Evolutionary conservation across 2,329 filamentous ascomycete species (phyloP).

Genomic region (Aspergillus phoenicis): DNA sequence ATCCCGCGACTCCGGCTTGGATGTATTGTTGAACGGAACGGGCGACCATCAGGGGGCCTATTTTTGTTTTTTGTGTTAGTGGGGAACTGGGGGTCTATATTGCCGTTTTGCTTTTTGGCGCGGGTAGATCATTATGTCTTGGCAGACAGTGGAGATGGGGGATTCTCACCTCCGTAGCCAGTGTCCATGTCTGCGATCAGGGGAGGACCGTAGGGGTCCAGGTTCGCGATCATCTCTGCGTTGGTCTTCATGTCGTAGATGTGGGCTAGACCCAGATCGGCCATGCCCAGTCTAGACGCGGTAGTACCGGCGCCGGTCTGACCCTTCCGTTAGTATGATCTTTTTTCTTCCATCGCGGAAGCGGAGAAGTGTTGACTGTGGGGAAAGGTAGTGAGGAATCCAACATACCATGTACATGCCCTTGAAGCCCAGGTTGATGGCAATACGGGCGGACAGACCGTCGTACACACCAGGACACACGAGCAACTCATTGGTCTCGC

Average conservation of each 20-base stretch:
- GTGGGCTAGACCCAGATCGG: slow-evolving; percentile 65
- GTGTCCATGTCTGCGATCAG: slow-evolving; percentile 63
- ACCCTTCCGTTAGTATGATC: background rate
- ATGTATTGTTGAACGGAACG: slow-evolving; percentile 54
- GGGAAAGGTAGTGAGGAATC: background rate
- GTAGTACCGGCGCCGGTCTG: slow-evolving; percentile 66
- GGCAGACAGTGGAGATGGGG: background rate
- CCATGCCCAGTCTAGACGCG: slow-evolving; percentile 62
- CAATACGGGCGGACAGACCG: slow-evolving; percentile 66
- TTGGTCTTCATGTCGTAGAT: slow-evolving; percentile 65
- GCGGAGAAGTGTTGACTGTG: too few relatives aligned
- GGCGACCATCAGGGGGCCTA: slow-evolving; percentile 47
- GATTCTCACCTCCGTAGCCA: slow-evolving; percentile 51
- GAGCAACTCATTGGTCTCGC: slow-evolving; percentile 41
- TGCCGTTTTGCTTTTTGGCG: slow-evolving; percentile 20
- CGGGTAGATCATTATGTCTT: too few relatives aligned
- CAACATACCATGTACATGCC: slow-evolving; percentile 66
- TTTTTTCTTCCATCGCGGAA: too few relatives aligned
- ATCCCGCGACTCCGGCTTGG: slow-evolving; percentile 56
- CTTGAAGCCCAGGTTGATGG: slow-evolving; percentile 64
- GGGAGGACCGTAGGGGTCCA: slow-evolving; percentile 56
- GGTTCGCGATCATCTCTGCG: slow-evolving; percentile 65
- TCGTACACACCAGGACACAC: slow-evolving; percentile 70
- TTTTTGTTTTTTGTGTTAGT: too few relatives aligned
- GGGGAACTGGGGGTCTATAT: background rate